Percentiles rank a stretch among this genome's conserved stretches.
Conservation (phyloP, 2,329 filamentous ascomycete species). For the Aureobasidium sp. region DNA sequence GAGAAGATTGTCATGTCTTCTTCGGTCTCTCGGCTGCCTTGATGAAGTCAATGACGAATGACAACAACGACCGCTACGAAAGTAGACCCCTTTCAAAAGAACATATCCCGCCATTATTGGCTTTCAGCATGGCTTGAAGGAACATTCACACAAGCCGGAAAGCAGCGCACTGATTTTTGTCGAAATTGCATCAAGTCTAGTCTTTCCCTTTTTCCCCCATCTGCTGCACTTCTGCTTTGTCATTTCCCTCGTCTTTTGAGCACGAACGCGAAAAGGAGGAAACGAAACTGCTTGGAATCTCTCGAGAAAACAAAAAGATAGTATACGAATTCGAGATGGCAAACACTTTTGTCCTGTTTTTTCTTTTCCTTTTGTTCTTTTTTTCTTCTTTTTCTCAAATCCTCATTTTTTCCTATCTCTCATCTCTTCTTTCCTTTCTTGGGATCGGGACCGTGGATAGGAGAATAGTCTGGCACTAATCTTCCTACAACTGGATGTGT, state of each 20-base stretch:
- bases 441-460: background rate
- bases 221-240: constrained; percentile 11
- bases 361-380: background rate
- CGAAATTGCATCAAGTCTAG: constrained; percentile 10
- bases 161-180: constrained; percentile 9
- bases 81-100: constrained; percentile 19
- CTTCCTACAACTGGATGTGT: background rate
- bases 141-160: constrained; percentile 4
- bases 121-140: constrained; percentile 9
- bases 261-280: constrained; percentile 4
- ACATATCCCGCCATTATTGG: constrained; percentile 16
- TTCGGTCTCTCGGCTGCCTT: constrained; percentile 17
- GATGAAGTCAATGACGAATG: constrained; percentile 21
- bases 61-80: constrained; percentile 20
- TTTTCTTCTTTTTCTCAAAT: background rate
- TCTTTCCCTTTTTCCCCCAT: background rate
- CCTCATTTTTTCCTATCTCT: background rate
- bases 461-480: background rate
- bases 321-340: constrained; percentile 12
- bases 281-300: constrained; percentile 2
- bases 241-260: background rate
- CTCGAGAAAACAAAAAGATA: constrained; percentile 8
- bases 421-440: background rate
- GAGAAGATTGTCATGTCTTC: constrained; percentile 10
- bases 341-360: constrained; percentile 1